These are phyloP conservation scores for Hemisphaericaspora xylofermentans DNA, from an alignment of 1,139 yeast species.

Conservation along the genomic window DNA sequence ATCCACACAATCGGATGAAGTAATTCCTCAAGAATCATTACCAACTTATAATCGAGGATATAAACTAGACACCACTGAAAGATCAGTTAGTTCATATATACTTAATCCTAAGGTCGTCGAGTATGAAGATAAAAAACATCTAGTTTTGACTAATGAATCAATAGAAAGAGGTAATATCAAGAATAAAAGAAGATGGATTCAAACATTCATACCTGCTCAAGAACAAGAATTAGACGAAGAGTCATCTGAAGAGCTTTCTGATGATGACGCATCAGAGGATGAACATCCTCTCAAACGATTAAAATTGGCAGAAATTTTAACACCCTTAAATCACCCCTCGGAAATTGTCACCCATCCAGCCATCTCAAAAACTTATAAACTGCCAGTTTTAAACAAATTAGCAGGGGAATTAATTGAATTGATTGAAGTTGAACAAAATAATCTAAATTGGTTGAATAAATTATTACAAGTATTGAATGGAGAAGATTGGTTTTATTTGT, in stretches of 20 bases:
- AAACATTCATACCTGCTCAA: constrained; percentile 20
- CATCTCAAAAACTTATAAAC: constrained; percentile 61
- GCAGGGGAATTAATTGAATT: constrained; percentile 73
- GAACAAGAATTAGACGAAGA: constrained; percentile 11
- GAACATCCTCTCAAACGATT: constrained; percentile 38
- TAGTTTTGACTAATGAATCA: constrained; percentile 38
- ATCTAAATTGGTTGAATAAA: constrained; percentile 66
- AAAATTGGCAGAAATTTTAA: constrained; percentile 55
- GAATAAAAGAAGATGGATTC: constrained; percentile 42
- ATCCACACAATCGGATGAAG: not conserved
- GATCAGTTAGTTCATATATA: constrained; percentile 17
- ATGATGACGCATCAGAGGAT: constrained; percentile 25
- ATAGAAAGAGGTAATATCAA: constrained; percentile 28
- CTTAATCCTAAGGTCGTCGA: constrained; percentile 40
- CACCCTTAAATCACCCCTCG: constrained; percentile 78
- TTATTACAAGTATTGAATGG: constrained; percentile 80
- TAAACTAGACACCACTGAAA: constrained; percentile 23
- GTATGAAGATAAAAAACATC: constrained; percentile 40
- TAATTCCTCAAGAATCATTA: constrained; percentile 13
- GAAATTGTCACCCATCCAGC: constrained; percentile 76
- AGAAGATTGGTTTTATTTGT: constrained; percentile 72
- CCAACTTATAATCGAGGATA: constrained; percentile 36
- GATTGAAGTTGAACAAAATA: constrained; percentile 77
- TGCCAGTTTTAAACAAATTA: constrained; percentile 49
- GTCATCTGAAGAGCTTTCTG: constrained; percentile 28